Base-by-base conservation (phyloP, 768 basidiomycete species). In the Vishniacozyma victoriae region DNA sequence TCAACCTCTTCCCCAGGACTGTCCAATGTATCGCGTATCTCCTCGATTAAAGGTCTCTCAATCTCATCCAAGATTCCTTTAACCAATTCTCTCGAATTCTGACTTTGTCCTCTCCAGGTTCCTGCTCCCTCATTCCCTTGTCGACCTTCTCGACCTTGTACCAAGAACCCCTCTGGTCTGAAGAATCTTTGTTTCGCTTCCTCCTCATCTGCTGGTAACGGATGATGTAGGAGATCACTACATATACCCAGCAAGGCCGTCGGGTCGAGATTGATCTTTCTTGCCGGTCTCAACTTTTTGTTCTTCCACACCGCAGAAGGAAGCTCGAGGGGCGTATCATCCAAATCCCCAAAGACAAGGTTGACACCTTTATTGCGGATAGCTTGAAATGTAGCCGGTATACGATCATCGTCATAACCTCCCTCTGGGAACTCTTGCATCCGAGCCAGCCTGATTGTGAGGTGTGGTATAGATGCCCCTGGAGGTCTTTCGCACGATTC, bases 221-320 rank as follows among this genome's bases (percentile, higher is more conserved):
- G 75, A 0, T 84, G 76, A 69, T 91, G 88, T 0, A 85, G 82
- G 37, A 87, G 79, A 55, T 88, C 87, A 2, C 85, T 86, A 31
- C 86, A 78, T 19, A 91, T 77, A 0, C 89, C 88, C 51, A 93
- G 85, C 41, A 92, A 78, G 0, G 85, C 76, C 1, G 87, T 90
- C 15, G 91, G 76, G 64, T 93, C 89, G 36, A 91, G 77, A 59
- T 89, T 90, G 71, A 93, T 76, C 44, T 76, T 73, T 5, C 64
- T 57, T 0, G 84, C 85, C 0, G 86, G 85, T n/a, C 42, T 66
- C 9, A 22, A 44, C 41, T 20, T 43, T 15, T 11, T 13, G 31
- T 16, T 29, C 5, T 15, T 5, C 15, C 16, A 49, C 6, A 52
- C 16, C 35, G 35, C 16, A 3, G 42, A 6, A 23, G 52, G 46